Base-by-base conservation (phyloP, 208 protist genomes). In the Acanthamoeba castellanii region DNA sequence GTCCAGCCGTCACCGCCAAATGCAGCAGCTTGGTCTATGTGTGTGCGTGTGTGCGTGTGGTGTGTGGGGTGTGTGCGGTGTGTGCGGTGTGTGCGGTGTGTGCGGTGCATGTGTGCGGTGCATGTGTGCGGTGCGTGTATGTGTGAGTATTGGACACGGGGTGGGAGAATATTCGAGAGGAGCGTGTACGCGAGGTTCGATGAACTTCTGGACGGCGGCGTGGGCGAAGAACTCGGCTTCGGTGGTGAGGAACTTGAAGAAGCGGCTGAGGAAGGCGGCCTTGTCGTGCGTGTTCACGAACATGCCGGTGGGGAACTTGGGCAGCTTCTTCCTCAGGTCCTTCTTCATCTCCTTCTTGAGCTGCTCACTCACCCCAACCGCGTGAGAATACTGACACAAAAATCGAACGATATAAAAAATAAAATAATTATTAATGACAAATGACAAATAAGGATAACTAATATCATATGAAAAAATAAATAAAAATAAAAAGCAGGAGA, bases 191-290 rank as follows among this genome's bases (percentile, higher is more conserved):
- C 70, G 70, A 20, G 70, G 70, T 42, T 78, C 70, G 70, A 78
- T 78, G 70, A 78, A 78, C 70, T 78, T 78, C 37, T 78, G 70
- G 14, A 78, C 70, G n/a, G 70, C 70, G 70, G 70, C 70, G 30
- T 78, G 70, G 7, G 70, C 70, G 20, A 78, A 78, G 70, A 78
- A 78, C 30, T 78, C 70, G 16, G 70, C 22, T n/a, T 78, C 70
- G 70, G 70, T 45, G 70, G 37, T 78, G 70, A 78, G 70, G 70
- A 78, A 78, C 30, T 78, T 78, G 70, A 78, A 78, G 70, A 78
- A 78, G 70, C 70, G 70, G n/a, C 70, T 78, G 70, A 78, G 70
- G 14, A 78, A 78, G 70, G n/a, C 37, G 22, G 70, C 70, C 30
- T 78, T 78, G n/a, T 78, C 70, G 30, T 78, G 70, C 70, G 70